A percentile compares a stretch with the other conserved stretches of the same genome.
These are phyloP conservation scores for Plantago ovata DNA, from an alignment of 257 asterid genomes.

Conservation along the genomic window DNA sequence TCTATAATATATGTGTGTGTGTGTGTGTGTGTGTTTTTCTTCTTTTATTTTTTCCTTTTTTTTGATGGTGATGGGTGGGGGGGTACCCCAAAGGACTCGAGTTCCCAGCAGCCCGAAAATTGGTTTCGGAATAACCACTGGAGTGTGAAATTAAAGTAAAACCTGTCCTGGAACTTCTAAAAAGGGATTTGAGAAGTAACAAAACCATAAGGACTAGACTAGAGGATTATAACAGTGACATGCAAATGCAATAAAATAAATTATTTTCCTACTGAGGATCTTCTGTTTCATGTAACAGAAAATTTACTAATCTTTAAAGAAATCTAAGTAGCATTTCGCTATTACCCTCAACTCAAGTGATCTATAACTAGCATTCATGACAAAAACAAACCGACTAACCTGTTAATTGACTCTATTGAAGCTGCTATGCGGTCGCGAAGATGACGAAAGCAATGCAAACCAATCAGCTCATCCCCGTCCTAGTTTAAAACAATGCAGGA, in stretches of 20 bases:
- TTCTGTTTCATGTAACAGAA: not conserved
- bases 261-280: not conserved
- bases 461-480: constrained; percentile 93
- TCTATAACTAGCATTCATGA: constrained; percentile 16
- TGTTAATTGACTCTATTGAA: constrained; percentile 87
- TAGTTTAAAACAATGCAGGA: constrained; percentile 21
- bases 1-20: no score
- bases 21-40: no score
- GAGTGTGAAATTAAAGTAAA: constrained; percentile 2
- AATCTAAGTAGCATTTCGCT: constrained; percentile 3
- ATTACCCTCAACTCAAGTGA: constrained; percentile 17
- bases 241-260: not conserved
- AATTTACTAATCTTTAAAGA: not conserved
- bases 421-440: constrained; percentile 78
- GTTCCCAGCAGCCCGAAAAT: no score
- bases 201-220: not conserved
- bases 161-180: constrained; percentile 1
- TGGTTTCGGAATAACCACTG: constrained; percentile 18
- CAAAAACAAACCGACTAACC: constrained; percentile 48
- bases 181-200: not conserved
- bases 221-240: not conserved
- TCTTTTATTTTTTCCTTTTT: no score
- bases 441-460: constrained; percentile 95
- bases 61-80: no score
- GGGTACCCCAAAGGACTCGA: no score